Evolutionary conservation across 768 basidiomycete genomes (phyloP).

Genomic region (Russula sp.): DNA sequence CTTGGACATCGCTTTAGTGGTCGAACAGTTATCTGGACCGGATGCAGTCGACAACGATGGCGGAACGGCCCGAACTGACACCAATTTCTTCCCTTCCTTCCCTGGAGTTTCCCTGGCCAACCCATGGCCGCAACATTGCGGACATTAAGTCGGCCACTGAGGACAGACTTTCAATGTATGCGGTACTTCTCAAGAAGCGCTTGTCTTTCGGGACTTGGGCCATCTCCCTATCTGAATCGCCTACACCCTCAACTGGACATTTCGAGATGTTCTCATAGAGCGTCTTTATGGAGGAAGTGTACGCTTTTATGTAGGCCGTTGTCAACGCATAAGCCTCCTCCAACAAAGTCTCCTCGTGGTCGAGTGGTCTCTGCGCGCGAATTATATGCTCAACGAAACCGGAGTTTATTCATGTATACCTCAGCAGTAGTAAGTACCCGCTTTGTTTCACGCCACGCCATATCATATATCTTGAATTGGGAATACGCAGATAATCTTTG

Average conservation of each 20-base stretch:
- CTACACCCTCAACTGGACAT: neutral
- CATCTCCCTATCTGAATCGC: neutral
- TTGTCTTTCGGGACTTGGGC: neutral
- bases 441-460: neutral
- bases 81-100: neutral
- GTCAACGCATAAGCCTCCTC: slow-evolving; percentile 17
- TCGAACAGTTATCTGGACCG: neutral
- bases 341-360: slow-evolving; percentile 26
- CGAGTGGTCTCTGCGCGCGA: slow-evolving; percentile 39
- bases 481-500: slow-evolving; percentile 65
- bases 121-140: slow-evolving; percentile 1
- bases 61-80: neutral
- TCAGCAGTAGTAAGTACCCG: slow-evolving; percentile 65
- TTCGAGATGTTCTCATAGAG: slow-evolving; percentile 2
- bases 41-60: neutral
- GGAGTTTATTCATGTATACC: slow-evolving; percentile 78
- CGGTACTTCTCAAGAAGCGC: neutral
- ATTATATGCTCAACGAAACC: slow-evolving; percentile 59
- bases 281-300: neutral
- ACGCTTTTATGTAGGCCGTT: neutral
- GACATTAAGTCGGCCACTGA: neutral
- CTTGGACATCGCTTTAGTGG: slow-evolving; percentile 5
- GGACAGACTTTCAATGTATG: neutral
- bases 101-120: too few species aligned
- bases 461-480: neutral